These are phyloP conservation scores for Diophrys appendiculata DNA, from an alignment of 73 alveolate species.

Conservation along the genomic window DNA sequence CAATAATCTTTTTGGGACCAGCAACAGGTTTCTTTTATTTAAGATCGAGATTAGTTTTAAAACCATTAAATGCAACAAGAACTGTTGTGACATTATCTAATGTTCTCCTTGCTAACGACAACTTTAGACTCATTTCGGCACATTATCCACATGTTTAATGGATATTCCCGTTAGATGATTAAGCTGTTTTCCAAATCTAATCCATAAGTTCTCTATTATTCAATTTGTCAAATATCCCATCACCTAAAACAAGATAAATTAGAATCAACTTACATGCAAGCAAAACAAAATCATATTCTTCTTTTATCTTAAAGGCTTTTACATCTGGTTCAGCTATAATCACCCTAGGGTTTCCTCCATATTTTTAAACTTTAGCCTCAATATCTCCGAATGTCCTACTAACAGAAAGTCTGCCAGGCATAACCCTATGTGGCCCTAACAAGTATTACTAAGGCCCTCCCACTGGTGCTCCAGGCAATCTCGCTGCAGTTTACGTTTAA, in stretches of 20 bases:
- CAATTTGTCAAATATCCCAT: slow-evolving; percentile 94
- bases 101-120: slow-evolving; percentile 82
- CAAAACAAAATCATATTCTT: slow-evolving; percentile 69
- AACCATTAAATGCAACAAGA: slow-evolving; percentile 65
- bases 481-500: slow-evolving; percentile 54
- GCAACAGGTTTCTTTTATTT: slow-evolving; percentile 4
- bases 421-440: slow-evolving; percentile 92
- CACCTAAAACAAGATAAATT: slow-evolving; percentile 68
- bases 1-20: not conserved
- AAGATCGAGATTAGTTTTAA: slow-evolving; percentile 3
- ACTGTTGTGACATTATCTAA: slow-evolving; percentile 83
- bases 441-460: slow-evolving; percentile 67
- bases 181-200: slow-evolving; percentile 63
- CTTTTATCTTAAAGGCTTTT: slow-evolving; percentile 77
- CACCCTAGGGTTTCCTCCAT: slow-evolving; percentile 98
- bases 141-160: slow-evolving; percentile 83
- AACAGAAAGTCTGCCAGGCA: slow-evolving; percentile 95
- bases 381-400: slow-evolving; percentile 98
- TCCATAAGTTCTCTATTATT: slow-evolving; percentile 82
- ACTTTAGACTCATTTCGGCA: slow-evolving; percentile 79
- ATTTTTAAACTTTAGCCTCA: slow-evolving; percentile 87
- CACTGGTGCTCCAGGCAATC: slow-evolving; percentile 12
- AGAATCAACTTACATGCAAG: slow-evolving; percentile 66
- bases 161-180: slow-evolving; percentile 17
- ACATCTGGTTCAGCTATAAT: slow-evolving; percentile 94